These are phyloP conservation scores for Secale cereale DNA, from an alignment of 176 grass and related monocot species.

Conservation along the genomic window DNA sequence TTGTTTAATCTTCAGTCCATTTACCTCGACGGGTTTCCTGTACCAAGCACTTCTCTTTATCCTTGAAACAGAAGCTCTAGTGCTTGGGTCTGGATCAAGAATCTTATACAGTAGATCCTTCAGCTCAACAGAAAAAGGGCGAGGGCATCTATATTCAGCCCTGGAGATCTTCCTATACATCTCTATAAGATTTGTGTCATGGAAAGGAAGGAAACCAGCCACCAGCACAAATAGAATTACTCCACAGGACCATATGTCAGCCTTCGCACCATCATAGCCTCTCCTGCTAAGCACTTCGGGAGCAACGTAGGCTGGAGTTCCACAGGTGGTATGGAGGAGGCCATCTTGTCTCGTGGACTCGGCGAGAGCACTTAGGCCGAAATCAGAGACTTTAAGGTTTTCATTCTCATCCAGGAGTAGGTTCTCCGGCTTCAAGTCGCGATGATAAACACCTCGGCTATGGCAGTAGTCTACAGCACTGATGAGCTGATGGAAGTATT, in stretches of 20 bases:
- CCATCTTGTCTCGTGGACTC: conserved; percentile 44
- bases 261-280: conserved; percentile 43
- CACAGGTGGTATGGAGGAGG: conserved; percentile 47
- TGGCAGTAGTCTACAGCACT: conserved; percentile 54
- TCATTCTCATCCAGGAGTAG: conserved; percentile 43
- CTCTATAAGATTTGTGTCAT: conserved; percentile 44
- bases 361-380: conserved; percentile 40
- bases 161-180: conserved; percentile 44
- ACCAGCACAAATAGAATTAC: conserved; percentile 50
- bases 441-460: conserved; percentile 45
- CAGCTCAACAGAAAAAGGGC: conserved; percentile 34
- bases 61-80: conserved; percentile 30
- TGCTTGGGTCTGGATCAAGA: conserved; percentile 41
- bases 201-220: conserved; percentile 47
- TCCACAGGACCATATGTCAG: conserved; percentile 55
- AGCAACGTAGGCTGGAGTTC: conserved; percentile 51
- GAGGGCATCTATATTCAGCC: conserved; percentile 42
- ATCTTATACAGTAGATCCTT: conserved; percentile 34
- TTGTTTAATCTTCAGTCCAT: conserved; percentile 22
- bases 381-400: conserved; percentile 43
- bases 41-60: conserved; percentile 39
- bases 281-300: conserved; percentile 45
- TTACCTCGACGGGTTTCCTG: conserved; percentile 20
- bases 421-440: conserved; percentile 44
- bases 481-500: conserved; percentile 51